phyloP scores from a whole-genome alignment of 2,329 filamentous ascomycete species.

The Botrytis hyacinthi region DNA sequence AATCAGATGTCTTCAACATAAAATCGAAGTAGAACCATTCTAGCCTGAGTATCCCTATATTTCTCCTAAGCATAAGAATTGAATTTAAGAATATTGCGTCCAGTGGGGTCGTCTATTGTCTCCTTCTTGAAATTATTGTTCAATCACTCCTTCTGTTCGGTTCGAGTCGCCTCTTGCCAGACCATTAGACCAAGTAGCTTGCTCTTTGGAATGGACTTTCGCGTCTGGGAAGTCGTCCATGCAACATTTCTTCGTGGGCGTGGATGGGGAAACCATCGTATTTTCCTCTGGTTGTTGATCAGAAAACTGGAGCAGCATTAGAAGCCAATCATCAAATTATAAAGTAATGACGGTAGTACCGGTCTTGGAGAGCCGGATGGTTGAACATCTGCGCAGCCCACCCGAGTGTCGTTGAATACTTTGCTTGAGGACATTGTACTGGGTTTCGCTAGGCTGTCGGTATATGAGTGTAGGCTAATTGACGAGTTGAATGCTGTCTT shows the following conservation, averaged over 20 bases:
- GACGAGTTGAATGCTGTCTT: not conserved
- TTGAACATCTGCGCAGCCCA: not conserved
- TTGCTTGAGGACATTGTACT: not conserved
- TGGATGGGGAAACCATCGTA: not conserved
- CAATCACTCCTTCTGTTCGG: not conserved
- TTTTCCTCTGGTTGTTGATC: not conserved
- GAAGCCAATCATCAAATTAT: not conserved
- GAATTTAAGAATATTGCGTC: not conserved
- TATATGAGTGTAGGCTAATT: not conserved
- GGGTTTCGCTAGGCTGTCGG: not conserved
- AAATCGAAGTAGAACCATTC: not conserved
- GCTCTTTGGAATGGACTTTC: not conserved
- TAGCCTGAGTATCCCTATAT: not conserved
- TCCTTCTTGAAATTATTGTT: not conserved
- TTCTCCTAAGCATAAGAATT: not conserved
- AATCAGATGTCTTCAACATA: not conserved
- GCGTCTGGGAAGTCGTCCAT: not conserved
- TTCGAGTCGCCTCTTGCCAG: not conserved
- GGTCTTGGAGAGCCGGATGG: not conserved
- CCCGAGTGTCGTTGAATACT: not conserved
- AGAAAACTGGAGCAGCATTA: not conserved
- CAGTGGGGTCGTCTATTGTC: not conserved
- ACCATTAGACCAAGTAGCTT: too few species aligned
- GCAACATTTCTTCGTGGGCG: not conserved
- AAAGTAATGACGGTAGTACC: not conserved